Conservation (phyloP, 2,329 filamentous ascomycete genomes). For the Plectosphaerella plurivora region DNA sequence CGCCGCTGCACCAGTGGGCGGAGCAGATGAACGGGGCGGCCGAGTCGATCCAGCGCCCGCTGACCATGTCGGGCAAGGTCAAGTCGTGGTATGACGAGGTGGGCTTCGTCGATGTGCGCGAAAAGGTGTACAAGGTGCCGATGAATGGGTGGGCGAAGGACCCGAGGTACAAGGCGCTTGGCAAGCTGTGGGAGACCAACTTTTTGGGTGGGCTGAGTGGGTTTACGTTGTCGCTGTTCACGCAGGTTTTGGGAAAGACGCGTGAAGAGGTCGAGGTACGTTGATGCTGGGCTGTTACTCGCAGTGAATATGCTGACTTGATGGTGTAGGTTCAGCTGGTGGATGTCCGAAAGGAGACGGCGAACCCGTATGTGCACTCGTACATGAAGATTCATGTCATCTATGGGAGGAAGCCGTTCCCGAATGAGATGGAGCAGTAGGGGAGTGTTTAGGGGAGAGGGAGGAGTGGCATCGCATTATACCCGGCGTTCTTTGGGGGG, state of each 20-base stretch:
- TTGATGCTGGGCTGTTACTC: no score
- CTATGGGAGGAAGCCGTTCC: conserved; percentile 44
- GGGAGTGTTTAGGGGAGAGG: no score
- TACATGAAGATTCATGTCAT: conserved; percentile 47
- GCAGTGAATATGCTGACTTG: conserved; percentile 1
- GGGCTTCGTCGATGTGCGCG: conserved; percentile 51
- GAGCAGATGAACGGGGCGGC: conserved; percentile 34
- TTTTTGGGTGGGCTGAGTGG: conserved; percentile 38
- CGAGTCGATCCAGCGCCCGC: conserved; percentile 28
- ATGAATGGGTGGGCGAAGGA: conserved; percentile 50
- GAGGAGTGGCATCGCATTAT: no score
- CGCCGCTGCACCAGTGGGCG: conserved; percentile 33
- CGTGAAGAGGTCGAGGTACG: conserved; percentile 45
- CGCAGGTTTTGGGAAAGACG: conserved; percentile 33
- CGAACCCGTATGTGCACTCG: conserved; percentile 40
- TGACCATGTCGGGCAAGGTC: conserved; percentile 27
- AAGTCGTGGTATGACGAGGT: conserved; percentile 36
- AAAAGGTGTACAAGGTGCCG: conserved; percentile 49
- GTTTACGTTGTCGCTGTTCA: conserved; percentile 35
- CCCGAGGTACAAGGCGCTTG: conserved; percentile 35
- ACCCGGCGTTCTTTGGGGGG: no score
- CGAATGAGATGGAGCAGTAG: conserved; percentile 18
- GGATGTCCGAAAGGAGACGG: conserved; percentile 42
- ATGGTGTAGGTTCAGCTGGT: conserved; percentile 38
- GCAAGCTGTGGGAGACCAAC: conserved; percentile 40